These are phyloP conservation scores for Tricholoma saponaceum DNA, from an alignment of 768 basidiomycete genomes.

Conservation along the genomic window DNA sequence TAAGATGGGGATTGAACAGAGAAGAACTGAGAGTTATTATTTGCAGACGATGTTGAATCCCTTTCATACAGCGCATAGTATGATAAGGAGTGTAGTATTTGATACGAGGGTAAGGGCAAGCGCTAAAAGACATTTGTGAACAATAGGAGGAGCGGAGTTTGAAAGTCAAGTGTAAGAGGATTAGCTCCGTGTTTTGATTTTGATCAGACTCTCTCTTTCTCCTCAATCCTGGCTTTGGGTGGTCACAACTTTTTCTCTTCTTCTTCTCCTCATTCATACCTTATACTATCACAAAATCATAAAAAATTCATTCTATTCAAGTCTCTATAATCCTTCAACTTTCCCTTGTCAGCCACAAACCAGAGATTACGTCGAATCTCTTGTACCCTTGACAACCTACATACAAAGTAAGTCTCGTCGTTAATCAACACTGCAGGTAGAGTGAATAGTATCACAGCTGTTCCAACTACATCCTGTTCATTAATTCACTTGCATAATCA, in stretches of 20 bases:
- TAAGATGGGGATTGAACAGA: neutral
- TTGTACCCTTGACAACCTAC: too few species aligned
- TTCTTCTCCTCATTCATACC: constrained; percentile 15
- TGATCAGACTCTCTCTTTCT: too few species aligned
- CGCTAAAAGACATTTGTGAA: constrained; percentile 79
- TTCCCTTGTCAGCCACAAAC: too few species aligned
- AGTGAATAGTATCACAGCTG: too few species aligned
- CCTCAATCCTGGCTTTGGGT: too few species aligned
- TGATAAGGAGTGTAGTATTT: constrained; percentile 77
- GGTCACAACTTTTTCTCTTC: constrained; percentile 25
- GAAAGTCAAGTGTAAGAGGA: constrained; percentile 14
- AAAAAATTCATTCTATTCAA: too few species aligned
- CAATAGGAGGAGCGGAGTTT: constrained; percentile 18
- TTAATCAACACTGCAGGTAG: too few species aligned
- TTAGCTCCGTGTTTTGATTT: constrained; percentile 21
- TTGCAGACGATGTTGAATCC: constrained; percentile 91
- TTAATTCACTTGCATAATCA: constrained; percentile 28
- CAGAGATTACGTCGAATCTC: too few species aligned
- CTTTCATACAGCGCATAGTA: constrained; percentile 90
- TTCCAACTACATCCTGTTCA: too few species aligned
- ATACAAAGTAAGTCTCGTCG: too few species aligned
- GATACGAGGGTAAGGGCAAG: constrained; percentile 80
- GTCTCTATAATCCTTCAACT: too few species aligned
- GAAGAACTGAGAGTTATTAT: too few species aligned
- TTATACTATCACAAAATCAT: constrained; percentile 25